Evolutionary conservation across 139 green algal species (phyloP), one percentile per base, ranked within the genome.

Genomic region (Chlamydomonas schloesseri): DNA sequence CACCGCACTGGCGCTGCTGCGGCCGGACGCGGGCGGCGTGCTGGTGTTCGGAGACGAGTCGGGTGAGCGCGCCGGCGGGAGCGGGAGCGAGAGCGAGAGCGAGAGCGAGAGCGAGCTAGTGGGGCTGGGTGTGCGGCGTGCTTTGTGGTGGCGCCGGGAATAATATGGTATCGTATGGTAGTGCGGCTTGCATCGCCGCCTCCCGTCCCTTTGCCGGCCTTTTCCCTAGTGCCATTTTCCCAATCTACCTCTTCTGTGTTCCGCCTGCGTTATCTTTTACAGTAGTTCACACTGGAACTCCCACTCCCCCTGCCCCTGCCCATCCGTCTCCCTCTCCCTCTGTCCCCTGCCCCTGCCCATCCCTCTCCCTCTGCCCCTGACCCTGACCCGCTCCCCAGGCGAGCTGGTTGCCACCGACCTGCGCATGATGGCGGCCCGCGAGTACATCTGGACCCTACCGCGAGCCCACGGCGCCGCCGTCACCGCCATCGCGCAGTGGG

Each of bases 11-110:
- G 42, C 55, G 24, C 76, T 93, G 26, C 58, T 92, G 67, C 88
- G 89, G 42, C 67, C 80, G 17, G 68, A 80, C 8, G 88, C 90
- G 15, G 94, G 91, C 1, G 69, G 89, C 3, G 84, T 97, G 42
- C 91, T 98, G 50, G 92, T 94, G 55, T 92, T 92, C 46, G 94
- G 90, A 1, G 95, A 97, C 74, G 93, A 92, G 36, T 46, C 75
- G 0, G 95, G 95, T 72, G 75, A 36, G 64, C 82, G 76, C 9
- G 13, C 20, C 20, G 15, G 65, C 4, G 14, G n/a, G 3, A 15
- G 18, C 3, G n/a, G 64, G 8, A 8, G 3, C 26, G 64, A 71
- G n/a, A 17, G n/a, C 26, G 64, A 71, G 29, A 28, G 64, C 29
- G 64, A 18, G 18, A n/a, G 60, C 60, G 18, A 6, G 14, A 29